These are phyloP conservation scores for Globisporangium middletonii DNA, from an alignment of 352 stramenopile genomes.

Conservation along the genomic window DNA sequence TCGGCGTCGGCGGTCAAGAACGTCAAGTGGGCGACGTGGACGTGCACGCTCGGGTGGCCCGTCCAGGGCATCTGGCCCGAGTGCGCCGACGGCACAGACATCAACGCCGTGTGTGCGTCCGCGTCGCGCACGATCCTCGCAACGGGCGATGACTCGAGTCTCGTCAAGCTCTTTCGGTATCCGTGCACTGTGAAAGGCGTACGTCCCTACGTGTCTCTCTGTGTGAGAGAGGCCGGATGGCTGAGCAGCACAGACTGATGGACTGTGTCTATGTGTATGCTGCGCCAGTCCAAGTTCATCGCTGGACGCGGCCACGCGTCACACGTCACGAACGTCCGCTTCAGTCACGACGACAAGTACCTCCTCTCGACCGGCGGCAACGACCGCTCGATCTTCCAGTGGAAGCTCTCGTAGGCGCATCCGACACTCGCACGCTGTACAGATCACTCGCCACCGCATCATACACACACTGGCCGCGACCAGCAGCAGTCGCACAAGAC, in stretches of 20 bases:
- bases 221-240: no score
- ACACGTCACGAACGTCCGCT: constrained; percentile 79
- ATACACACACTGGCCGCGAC: no score
- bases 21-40: constrained; percentile 86
- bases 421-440: no score
- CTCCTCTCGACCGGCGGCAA: constrained; percentile 78
- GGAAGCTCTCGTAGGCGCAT: constrained; percentile 31
- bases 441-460: no score
- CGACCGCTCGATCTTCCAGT: constrained; percentile 86
- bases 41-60: constrained; percentile 86
- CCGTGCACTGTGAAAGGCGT: constrained; percentile 69
- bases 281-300: constrained; percentile 42
- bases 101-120: constrained; percentile 74
- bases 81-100: constrained; percentile 74
- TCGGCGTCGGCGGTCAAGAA: constrained; percentile 72
- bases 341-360: constrained; percentile 80
- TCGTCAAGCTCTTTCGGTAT: constrained; percentile 87
- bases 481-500: no score
- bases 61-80: constrained; percentile 90
- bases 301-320: constrained; percentile 62
- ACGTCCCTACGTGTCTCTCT: constrained; percentile 6
- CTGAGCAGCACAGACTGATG: background rate
- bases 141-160: constrained; percentile 71
- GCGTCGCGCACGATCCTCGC: constrained; percentile 63
- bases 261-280: background rate